Evolutionary conservation across 352 stramenopile species (phyloP).

Genomic region (Globisporangium cylindrosporum): DNA sequence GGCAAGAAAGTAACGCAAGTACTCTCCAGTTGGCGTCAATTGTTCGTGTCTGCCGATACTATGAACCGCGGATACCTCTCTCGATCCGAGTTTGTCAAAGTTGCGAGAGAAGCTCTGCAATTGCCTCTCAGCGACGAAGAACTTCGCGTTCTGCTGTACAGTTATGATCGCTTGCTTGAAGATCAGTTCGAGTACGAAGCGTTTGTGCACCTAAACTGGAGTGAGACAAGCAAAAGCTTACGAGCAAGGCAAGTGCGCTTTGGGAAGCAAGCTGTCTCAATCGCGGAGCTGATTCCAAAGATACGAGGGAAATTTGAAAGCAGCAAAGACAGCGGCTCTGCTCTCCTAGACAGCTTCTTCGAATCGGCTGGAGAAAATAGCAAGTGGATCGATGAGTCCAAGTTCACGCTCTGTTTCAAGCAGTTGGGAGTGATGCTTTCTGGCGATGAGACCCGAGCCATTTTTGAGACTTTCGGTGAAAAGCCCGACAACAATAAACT

Average conservation of each 20-base stretch:
- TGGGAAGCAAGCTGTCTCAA: conserved; percentile 2
- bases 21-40: conserved; percentile 35
- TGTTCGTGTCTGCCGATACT: conserved; percentile 33
- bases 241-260: conserved; percentile 24
- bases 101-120: conserved; percentile 29
- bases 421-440: conserved; percentile 28
- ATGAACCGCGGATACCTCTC: conserved; percentile 21
- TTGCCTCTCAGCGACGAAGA: conserved; percentile 51
- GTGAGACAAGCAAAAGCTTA: conserved; percentile 22
- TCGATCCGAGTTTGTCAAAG: conserved; percentile 40
- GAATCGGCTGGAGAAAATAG: conserved; percentile 11
- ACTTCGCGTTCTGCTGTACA: conserved; percentile 45
- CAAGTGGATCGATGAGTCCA: conserved; percentile 17
- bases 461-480: conserved; percentile 28
- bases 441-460: conserved; percentile 18
- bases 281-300: conserved; percentile 16
- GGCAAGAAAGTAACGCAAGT: conserved; percentile 39
- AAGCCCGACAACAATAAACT: conserved; percentile 22
- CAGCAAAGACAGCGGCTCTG: conserved; percentile 4
- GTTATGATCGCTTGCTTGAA: conserved; percentile 47
- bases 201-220: conserved; percentile 67
- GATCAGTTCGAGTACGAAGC: conserved; percentile 45
- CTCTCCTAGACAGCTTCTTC: conserved; percentile 22
- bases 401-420: conserved; percentile 31
- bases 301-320: conserved; percentile 18